These are phyloP conservation scores for Cocos nucifera DNA, from an alignment of 176 grass and related monocot species.

Conservation along the genomic window DNA sequence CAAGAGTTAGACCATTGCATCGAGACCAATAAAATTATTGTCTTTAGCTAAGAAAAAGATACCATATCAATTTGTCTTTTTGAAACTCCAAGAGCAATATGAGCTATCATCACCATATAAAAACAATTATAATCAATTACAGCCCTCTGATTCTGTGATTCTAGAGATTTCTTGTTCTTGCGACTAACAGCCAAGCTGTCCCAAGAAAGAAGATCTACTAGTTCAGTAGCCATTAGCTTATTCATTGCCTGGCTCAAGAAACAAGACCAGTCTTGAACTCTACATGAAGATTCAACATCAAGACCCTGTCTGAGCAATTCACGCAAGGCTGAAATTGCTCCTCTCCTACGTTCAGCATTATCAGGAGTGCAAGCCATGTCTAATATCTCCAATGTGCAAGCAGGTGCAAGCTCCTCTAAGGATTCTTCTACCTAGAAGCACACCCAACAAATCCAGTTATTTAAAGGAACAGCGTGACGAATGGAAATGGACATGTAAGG, in stretches of 20 bases:
- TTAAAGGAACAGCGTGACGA: background rate
- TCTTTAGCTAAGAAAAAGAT: conserved; percentile 18
- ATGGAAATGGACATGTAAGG: conserved; percentile 14
- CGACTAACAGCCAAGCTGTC: conserved; percentile 64
- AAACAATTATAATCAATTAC: conserved; percentile 86
- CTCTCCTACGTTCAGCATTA: conserved; percentile 69
- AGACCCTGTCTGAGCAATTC: conserved; percentile 92
- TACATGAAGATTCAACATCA: conserved; percentile 74
- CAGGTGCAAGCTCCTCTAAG: conserved; percentile 93
- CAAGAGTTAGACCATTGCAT: conserved; percentile 8
- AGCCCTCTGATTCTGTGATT: conserved; percentile 73
- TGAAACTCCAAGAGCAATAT: conserved; percentile 82
- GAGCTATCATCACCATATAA: conserved; percentile 61
- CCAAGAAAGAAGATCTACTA: conserved; percentile 87
- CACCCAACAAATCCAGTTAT: conserved; percentile 26
- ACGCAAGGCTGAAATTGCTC: conserved; percentile 76
- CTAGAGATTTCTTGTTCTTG: conserved; percentile 80
- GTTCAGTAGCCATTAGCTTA: conserved; percentile 68
- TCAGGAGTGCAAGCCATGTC: conserved; percentile 54
- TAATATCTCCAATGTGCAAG: conserved; percentile 83
- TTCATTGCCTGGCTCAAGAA: conserved; percentile 76
- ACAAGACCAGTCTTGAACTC: conserved; percentile 89
- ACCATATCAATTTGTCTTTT: conserved; percentile 76
- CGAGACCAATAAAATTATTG: background rate
- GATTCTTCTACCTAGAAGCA: conserved; percentile 90